Conservation (phyloP, 2,329 filamentous ascomycete species). For the Coniochaeta ligniaria region DNA sequence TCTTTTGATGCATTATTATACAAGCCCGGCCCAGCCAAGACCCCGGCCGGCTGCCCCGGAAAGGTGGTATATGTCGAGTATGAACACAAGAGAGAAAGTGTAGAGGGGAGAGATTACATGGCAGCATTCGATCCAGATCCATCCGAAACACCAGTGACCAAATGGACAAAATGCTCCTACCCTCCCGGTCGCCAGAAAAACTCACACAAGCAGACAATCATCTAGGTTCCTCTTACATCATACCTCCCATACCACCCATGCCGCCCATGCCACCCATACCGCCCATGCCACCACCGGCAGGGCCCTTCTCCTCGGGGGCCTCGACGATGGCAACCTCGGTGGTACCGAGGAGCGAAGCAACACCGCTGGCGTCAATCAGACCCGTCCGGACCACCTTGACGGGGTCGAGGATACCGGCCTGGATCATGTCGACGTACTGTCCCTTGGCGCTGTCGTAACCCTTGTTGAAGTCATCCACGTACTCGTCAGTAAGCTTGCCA, state of each 20-base stretch:
- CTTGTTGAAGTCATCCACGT: constrained; percentile 88
- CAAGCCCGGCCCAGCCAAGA: constrained; percentile 14
- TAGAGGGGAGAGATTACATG: constrained; percentile 31
- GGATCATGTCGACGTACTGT: constrained; percentile 98
- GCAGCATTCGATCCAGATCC: constrained; percentile 28
- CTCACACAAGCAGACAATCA: background rate
- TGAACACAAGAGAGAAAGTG: constrained; percentile 16
- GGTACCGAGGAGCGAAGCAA: constrained; percentile 92
- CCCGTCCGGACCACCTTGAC: constrained; percentile 99
- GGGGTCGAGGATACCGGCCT: constrained; percentile 92
- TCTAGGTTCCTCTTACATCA: constrained; percentile 39
- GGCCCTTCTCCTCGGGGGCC: constrained; percentile 85
- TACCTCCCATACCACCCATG: constrained; percentile 51
- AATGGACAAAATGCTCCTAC: constrained; percentile 34
- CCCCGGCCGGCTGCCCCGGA: background rate
- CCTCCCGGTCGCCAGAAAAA: constrained; percentile 21
- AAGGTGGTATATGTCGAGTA: constrained; percentile 14
- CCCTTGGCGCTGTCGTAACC: constrained; percentile 95
- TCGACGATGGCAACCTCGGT: constrained; percentile 98
- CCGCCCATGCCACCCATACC: constrained; percentile 64
- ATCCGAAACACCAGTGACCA: constrained; percentile 35
- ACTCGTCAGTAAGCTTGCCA: constrained; percentile 96
- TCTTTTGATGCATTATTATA: constrained; percentile 15
- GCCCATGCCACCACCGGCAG: constrained; percentile 38
- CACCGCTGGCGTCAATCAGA: constrained; percentile 88